These are phyloP conservation scores for Boletus vinaceobasis DNA, from an alignment of 768 basidiomycete genomes.

Conservation along the genomic window DNA sequence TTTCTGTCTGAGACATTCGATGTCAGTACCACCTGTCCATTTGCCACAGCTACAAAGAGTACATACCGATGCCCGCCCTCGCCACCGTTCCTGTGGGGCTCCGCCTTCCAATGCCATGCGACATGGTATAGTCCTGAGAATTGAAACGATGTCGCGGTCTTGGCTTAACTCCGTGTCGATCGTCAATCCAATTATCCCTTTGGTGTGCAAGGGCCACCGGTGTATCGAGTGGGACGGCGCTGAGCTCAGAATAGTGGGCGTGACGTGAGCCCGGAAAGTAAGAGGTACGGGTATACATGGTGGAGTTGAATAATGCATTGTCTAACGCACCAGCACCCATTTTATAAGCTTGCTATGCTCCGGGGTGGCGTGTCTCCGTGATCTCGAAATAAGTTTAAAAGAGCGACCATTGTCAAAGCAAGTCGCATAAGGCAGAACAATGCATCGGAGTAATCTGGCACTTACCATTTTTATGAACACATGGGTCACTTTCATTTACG, in stretches of 20 bases:
- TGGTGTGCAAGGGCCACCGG: neutral
- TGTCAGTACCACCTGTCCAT: neutral
- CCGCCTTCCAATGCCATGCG: neutral
- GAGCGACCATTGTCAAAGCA: conserved; percentile 8
- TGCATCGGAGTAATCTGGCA: conserved; percentile 7
- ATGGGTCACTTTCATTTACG: conserved; percentile 1
- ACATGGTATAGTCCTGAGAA: neutral
- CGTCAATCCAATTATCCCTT: neutral
- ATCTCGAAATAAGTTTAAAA: conserved; percentile 5
- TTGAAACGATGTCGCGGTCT: neutral
- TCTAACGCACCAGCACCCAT: neutral
- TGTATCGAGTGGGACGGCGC: neutral
- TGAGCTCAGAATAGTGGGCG: conserved; percentile 1
- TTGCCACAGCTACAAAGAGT: neutral
- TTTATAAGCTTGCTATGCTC: conserved; percentile 6
- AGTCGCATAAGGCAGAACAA: conserved; percentile 6
- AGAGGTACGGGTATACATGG: conserved; percentile 2
- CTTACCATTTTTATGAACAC: conserved; percentile 1
- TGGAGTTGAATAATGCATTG: neutral
- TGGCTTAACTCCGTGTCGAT: neutral
- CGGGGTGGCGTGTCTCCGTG: conserved; percentile 7
- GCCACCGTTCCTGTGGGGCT: neutral
- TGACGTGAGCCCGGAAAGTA: neutral
- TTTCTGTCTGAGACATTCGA: conserved; percentile 1
- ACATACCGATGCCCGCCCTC: conserved; percentile 6